Conservation (phyloP, 192 early-diverging fungal genomes). For the Backusella morwellensis region DNA sequence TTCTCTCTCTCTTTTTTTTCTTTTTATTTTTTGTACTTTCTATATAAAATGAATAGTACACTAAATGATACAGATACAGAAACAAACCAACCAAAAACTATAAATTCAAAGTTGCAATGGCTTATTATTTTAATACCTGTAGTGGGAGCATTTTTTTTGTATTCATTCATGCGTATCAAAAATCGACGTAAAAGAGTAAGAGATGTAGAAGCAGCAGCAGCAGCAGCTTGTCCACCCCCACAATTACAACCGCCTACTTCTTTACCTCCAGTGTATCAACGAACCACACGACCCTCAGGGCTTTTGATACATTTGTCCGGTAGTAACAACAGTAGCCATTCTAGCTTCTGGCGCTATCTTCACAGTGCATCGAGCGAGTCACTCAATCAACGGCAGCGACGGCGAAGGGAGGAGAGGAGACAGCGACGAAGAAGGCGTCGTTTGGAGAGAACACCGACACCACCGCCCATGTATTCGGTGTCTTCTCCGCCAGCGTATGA, state of each 20-base stretch:
- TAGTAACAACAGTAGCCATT: not conserved
- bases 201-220: not conserved
- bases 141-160: not conserved
- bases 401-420: not conserved
- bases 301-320: not conserved
- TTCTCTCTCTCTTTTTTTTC: not conserved
- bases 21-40: not conserved
- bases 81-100: not conserved
- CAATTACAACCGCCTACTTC: not conserved
- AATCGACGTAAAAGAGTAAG: not conserved
- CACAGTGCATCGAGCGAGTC: not conserved
- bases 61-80: not conserved
- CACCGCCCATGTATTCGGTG: not conserved
- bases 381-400: not conserved
- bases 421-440: not conserved
- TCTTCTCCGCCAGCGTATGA: slow-evolving; percentile 9
- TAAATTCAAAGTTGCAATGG: slow-evolving; percentile 1
- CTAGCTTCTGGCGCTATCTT: not conserved
- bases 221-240: not conserved
- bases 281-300: not conserved
- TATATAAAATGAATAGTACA: not conserved
- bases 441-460: not conserved
- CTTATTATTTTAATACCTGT: slow-evolving; percentile 15
- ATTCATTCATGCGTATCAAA: slow-evolving; percentile 10
- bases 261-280: not conserved